Base-by-base conservation (phyloP, 805 yeast genomes). In the Debaryomyces castellii region DNA sequence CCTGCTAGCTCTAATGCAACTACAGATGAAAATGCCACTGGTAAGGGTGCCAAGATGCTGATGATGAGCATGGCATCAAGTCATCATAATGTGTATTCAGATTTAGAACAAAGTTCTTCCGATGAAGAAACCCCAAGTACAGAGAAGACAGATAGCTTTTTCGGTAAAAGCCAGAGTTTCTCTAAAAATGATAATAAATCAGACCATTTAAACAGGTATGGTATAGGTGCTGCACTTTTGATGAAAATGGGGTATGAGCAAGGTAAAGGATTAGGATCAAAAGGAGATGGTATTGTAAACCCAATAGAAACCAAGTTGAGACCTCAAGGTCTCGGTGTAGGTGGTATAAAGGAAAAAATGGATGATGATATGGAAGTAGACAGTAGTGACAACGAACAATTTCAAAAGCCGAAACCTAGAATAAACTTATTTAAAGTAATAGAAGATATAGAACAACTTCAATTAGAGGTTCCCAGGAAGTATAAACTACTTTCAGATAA, bases 201-300 rank as follows among this genome's bases (percentile, higher is more conserved):
- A 3, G 25, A 16, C 2, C 41, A 45, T 24, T 21, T 28, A 39
- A 30, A 50, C 12, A 51, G 50, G 40, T 90, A 91, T 59, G 98
- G 98, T 5, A 80, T 89, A 32, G 98, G 98, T 30, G 96, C 96
- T 2, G 66, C 76, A 41, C 67, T 92, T 41, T 63, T 92, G 67
- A 73, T 81, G 49, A 78, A 82, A 50, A 91, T 92, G 98, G 99
- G 99, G 0, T 91, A 88, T 64, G 75, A 76, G 6, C 78, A 78
- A 34, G 98, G 99, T 0, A 72, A 78, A 55, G 98, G 97, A 0
- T 74, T 92, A n/a, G 99, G 99, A 2, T 69, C 69, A 4, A 62
- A 73, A 20, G 80, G 82, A 1, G 76, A 76, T 41, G 99, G 99
- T 37, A 89, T 89, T 1, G 74, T 76, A 0, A 80, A 76, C n/a